Evolutionary conservation across 352 stramenopile species (phyloP), one percentile per base, ranked within the genome.

Genomic region (Pythium vanterpoolii): DNA sequence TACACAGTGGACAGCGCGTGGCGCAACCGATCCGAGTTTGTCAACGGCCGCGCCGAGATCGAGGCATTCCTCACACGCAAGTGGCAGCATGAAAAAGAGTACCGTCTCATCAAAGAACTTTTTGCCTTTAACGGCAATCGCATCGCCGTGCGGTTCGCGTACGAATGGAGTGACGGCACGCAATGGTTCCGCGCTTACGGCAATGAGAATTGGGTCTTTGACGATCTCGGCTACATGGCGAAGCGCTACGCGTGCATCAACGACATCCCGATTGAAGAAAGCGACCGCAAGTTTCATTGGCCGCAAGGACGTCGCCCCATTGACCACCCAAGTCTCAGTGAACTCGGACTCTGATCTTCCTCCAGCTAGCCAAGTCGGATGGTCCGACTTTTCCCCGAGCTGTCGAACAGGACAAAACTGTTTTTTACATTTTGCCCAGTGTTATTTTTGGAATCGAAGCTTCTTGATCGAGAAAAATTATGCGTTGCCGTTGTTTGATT

Each of bases 141-240:
- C 49, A 97, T 96, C 67, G 86, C 89, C 6, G 89, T 97, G 40
- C 77, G 85, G 18, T 97, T 97, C 62, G 78, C 75, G 21, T 96
- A 97, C 74, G 89, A 97, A 64, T 96, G 80, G 73, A 56, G 72
- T 9, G 71, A 90, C 47, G 63, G 56, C 5, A 47, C 58, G 14
- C 77, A 96, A 57, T 96, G 87, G 84, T 91, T 76, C 39, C 85
- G 87, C 13, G 72, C 84, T 23, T 91, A 96, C 54, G 89, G 89
- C 45, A 96, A 96, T 47, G 89, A 96, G 64, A 94, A 96, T 66
- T 97, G 89, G 87, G 79, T 85, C 50, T 97, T 96, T 62, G 74
- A 96, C 40, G 74, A 73, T 8, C 31, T 81, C 21, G 89, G 89
- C 3, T 77, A 80, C 59, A 96, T 96, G 87, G 71, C 82, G n/a